These are phyloP conservation scores for Hericium alpestre DNA, from an alignment of 768 basidiomycete species.

Conservation along the genomic window DNA sequence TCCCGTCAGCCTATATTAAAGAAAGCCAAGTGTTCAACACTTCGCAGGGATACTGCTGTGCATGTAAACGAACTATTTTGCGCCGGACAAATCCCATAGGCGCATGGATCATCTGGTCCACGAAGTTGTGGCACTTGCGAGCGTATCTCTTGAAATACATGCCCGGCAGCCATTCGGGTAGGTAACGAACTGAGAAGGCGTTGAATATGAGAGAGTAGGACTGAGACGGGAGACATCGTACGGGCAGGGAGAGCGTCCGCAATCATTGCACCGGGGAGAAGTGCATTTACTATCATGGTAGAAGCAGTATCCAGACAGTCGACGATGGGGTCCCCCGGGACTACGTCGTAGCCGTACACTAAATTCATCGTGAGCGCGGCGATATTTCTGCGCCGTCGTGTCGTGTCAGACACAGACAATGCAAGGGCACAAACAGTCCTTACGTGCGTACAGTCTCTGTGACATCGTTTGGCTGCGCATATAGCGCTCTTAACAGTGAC, in stretches of 20 bases:
- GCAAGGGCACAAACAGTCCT: neutral
- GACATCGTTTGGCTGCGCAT: neutral
- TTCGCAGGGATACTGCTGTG: no score
- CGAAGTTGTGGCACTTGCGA: neutral
- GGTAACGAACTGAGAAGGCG: neutral
- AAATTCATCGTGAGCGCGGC: neutral
- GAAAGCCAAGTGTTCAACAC: no score
- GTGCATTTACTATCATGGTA: neutral
- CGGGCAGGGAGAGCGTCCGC: neutral
- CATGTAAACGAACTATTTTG: no score
- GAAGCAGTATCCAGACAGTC: neutral
- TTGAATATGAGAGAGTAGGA: neutral
- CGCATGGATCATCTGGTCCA: neutral
- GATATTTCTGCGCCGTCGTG: neutral
- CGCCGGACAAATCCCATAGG: neutral
- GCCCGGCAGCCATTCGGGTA: neutral
- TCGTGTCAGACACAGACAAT: neutral
- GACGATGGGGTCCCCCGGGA: neutral
- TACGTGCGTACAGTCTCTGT: neutral
- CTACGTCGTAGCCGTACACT: neutral
- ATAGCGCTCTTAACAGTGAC: neutral
- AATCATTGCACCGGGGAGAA: neutral
- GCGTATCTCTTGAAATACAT: neutral
- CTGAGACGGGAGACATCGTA: neutral
- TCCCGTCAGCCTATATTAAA: no score